Conservation (phyloP, 192 early-diverging fungal genomes). For the Mortierella antarctica region DNA sequence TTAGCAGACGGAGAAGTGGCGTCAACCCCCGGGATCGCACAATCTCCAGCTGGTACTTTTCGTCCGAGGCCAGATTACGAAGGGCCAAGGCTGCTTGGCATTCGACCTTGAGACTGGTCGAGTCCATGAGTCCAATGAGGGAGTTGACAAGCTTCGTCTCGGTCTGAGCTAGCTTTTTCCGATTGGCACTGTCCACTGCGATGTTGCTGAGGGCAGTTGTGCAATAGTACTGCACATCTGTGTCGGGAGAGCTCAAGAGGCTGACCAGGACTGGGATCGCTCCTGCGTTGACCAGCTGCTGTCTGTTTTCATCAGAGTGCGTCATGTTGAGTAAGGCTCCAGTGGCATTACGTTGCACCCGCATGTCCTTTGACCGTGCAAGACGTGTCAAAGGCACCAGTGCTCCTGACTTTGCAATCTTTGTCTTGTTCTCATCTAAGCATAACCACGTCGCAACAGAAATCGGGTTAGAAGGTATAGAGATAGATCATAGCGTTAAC, state of each 20-base stretch:
- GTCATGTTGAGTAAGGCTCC: constrained; percentile 95
- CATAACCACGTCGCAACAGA: background rate
- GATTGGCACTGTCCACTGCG: constrained; percentile 80
- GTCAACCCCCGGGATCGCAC: constrained; percentile 80
- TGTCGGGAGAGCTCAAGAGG: constrained; percentile 79
- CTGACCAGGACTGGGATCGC: constrained; percentile 86
- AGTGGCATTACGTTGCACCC: constrained; percentile 91
- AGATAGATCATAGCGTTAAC: background rate
- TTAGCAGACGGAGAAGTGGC: constrained; percentile 76
- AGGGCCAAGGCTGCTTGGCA: constrained; percentile 90
- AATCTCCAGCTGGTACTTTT: constrained; percentile 88
- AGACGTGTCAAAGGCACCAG: constrained; percentile 77
- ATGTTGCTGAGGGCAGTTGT: constrained; percentile 92
- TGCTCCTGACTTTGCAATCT: constrained; percentile 87
- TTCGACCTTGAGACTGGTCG: constrained; percentile 84
- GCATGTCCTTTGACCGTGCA: constrained; percentile 82
- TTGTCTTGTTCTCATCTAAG: constrained; percentile 87
- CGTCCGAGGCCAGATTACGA: constrained; percentile 87
- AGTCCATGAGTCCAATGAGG: constrained; percentile 81
- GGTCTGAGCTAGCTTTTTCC: constrained; percentile 74
- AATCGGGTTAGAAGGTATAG: background rate
- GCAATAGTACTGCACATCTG: constrained; percentile 91
- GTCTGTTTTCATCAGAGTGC: constrained; percentile 85
- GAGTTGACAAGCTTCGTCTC: constrained; percentile 80
- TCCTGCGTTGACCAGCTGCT: constrained; percentile 83